A percentile compares a stretch with the other conserved stretches of the same genome.
phyloP scores from a whole-genome alignment of 2,329 filamentous ascomycete species.

The Parastagonospora nodorum region DNA sequence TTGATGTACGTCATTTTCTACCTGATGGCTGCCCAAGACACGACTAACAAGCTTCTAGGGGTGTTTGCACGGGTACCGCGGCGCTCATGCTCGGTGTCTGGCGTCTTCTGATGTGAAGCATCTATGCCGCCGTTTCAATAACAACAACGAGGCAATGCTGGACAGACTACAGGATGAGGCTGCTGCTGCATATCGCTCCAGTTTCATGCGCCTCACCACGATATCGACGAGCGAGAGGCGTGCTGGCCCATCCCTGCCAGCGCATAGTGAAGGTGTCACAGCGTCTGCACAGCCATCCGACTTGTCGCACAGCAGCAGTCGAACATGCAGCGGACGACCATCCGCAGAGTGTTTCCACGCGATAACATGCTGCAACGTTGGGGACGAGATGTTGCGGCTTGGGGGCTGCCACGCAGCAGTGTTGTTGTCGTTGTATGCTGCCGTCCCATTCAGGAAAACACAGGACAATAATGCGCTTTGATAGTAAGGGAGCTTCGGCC shows the following conservation, averaged over 20 bases:
- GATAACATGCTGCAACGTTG: conserved; percentile 17
- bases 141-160: neutral
- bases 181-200: conserved; percentile 4
- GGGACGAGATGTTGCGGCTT: conserved; percentile 16
- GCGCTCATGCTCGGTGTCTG: conserved; percentile 70
- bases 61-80: conserved; percentile 69
- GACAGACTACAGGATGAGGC: conserved; percentile 2
- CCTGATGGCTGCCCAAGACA: neutral
- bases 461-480: conserved; percentile 11
- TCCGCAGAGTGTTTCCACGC: conserved; percentile 11
- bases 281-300: conserved; percentile 19
- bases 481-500: conserved; percentile 13
- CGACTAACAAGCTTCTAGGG: conserved; percentile 50
- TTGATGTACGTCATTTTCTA: conserved; percentile 73
- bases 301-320: conserved; percentile 16
- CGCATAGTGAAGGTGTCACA: conserved; percentile 25
- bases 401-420: neutral
- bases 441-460: conserved; percentile 25
- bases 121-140: neutral
- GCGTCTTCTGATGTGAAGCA: conserved; percentile 65
- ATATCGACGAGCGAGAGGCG: conserved; percentile 8
- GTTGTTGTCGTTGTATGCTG: conserved; percentile 17
- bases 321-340: conserved; percentile 13
- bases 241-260: conserved; percentile 16
- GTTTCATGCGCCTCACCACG: conserved; percentile 5